These are phyloP conservation scores for Babesia caballi DNA, from an alignment of 169 alveolate genomes.

Conservation along the genomic window DNA sequence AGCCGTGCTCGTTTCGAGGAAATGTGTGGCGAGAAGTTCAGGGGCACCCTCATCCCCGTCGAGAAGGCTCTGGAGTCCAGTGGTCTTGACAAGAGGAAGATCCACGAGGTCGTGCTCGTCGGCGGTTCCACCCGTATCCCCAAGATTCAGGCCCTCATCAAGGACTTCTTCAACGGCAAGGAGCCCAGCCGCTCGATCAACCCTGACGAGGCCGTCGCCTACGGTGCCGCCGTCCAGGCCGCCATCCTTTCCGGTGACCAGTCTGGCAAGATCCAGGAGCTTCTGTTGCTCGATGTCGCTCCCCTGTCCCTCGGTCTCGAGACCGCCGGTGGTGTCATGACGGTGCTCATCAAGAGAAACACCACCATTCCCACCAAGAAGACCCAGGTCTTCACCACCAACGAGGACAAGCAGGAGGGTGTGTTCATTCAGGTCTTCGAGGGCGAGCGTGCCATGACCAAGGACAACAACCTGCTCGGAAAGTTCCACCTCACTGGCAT, in stretches of 20 bases:
- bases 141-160: constrained; percentile 88
- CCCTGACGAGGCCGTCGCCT: constrained; percentile 96
- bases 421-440: constrained; percentile 94
- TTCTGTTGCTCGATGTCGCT: constrained; percentile 90
- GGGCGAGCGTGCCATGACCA: constrained; percentile 95
- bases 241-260: constrained; percentile 90
- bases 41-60: constrained; percentile 92
- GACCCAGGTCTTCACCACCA: constrained; percentile 91
- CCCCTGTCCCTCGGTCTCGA: constrained; percentile 92
- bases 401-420: constrained; percentile 95
- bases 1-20: constrained; percentile 98
- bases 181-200: constrained; percentile 89
- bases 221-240: constrained; percentile 95
- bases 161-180: constrained; percentile 91
- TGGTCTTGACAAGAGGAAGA: constrained; percentile 88
- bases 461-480: constrained; percentile 95
- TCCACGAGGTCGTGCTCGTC: constrained; percentile 94
- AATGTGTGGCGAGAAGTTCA: constrained; percentile 91
- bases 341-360: constrained; percentile 88
- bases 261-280: constrained; percentile 86
- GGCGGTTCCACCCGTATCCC: constrained; percentile 99
- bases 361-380: constrained; percentile 94
- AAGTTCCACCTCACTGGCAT: constrained; percentile 95
- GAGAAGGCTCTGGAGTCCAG: constrained; percentile 94
- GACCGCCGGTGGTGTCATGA: constrained; percentile 95